Evolutionary conservation across 2,329 filamentous ascomycete species (phyloP).

Genomic region (Aaosphaeria arxii): DNA sequence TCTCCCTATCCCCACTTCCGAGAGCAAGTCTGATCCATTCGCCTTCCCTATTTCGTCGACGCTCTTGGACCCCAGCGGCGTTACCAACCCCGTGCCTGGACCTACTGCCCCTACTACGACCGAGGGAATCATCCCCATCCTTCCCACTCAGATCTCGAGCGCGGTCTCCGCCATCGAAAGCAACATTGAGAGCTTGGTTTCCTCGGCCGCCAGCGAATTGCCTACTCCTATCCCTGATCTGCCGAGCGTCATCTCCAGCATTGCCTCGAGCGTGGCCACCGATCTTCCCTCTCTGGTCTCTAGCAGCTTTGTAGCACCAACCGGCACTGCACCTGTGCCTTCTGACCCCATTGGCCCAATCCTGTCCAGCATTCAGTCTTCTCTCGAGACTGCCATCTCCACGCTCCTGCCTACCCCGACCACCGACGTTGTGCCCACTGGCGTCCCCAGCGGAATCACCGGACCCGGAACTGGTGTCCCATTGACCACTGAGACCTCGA

Average conservation of each 20-base stretch:
- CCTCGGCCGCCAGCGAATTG: constrained; percentile 14
- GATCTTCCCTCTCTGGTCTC: not conserved
- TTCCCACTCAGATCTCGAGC: constrained; percentile 5
- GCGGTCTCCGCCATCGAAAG: constrained; percentile 5
- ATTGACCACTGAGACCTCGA: too few species aligned
- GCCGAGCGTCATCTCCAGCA: constrained; percentile 10
- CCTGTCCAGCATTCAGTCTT: constrained; percentile 4
- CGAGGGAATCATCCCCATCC: not conserved
- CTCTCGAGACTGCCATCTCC: not conserved
- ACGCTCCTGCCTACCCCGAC: not conserved
- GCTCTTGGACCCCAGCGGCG: not conserved
- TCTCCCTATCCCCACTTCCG: constrained; percentile 14
- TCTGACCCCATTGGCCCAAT: constrained; percentile 1
- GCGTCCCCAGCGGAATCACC: not conserved
- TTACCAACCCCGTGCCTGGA: constrained; percentile 2
- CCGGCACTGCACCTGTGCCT: not conserved
- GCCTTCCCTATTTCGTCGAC: not conserved
- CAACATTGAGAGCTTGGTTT: constrained; percentile 3
- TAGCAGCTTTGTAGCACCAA: constrained; percentile 5
- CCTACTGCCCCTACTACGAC: constrained; percentile 4
- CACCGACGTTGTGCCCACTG: not conserved
- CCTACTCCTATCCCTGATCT: constrained; percentile 2
- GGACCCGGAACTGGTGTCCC: not conserved
- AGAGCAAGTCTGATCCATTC: constrained; percentile 3
- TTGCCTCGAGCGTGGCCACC: constrained; percentile 9